Conservation (phyloP, 192 early-diverging fungal genomes). For the Backusella parvicylindrica region DNA sequence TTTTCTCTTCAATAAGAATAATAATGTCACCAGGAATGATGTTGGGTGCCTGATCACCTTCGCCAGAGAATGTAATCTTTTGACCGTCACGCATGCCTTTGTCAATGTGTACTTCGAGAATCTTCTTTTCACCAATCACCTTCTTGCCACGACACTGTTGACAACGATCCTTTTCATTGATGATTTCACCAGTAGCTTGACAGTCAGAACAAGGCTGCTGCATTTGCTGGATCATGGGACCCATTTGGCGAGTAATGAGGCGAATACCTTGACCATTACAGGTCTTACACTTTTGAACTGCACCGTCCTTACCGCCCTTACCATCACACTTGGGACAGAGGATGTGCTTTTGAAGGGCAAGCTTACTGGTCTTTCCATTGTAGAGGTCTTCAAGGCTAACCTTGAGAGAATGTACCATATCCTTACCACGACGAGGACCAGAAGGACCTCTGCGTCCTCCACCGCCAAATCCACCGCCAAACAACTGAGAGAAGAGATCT, state of each 20-base stretch:
- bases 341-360: slow-evolving; percentile 93
- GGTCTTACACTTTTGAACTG: slow-evolving; percentile 75
- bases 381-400: slow-evolving; percentile 87
- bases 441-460: slow-evolving; percentile 19
- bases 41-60: slow-evolving; percentile 96
- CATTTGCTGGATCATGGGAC: slow-evolving; percentile 99
- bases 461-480: slow-evolving; percentile 79
- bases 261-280: slow-evolving; percentile 93
- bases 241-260: slow-evolving; percentile 90
- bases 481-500: slow-evolving; percentile 96
- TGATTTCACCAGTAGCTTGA: slow-evolving; percentile 87
- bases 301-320: slow-evolving; percentile 93
- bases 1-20: slow-evolving; percentile 94
- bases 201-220: slow-evolving; percentile 95
- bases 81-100: slow-evolving; percentile 97
- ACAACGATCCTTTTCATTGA: slow-evolving; percentile 90
- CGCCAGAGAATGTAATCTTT: slow-evolving; percentile 92
- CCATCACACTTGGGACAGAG: slow-evolving; percentile 94
- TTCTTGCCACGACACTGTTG: slow-evolving; percentile 91
- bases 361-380: slow-evolving; percentile 88
- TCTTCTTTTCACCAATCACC: slow-evolving; percentile 85
- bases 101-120: slow-evolving; percentile 96
- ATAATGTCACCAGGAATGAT: slow-evolving; percentile 95
- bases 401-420: slow-evolving; percentile 89
- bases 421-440: slow-evolving; percentile 91